A percentile compares a stretch with the other conserved stretches of the same genome.
These are phyloP conservation scores for Bruguiera hainesii DNA, from an alignment of 441 rosid species.

Conservation along the genomic window DNA sequence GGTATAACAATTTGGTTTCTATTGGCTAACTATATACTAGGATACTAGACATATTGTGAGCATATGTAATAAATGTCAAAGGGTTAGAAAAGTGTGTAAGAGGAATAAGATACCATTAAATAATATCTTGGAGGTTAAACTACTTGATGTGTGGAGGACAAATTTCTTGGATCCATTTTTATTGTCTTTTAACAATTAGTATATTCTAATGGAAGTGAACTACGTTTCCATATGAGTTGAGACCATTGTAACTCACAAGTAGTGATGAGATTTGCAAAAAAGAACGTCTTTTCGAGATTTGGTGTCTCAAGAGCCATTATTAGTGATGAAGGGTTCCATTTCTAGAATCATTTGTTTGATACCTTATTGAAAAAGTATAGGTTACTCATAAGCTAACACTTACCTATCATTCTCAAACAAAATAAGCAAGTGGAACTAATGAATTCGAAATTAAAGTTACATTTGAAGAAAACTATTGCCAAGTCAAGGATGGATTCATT, in stretches of 20 bases:
- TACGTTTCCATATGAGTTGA: background rate
- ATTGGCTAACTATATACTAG: background rate
- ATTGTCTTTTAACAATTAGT: background rate
- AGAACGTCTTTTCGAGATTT: background rate
- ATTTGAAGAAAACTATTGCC: too few relatives aligned
- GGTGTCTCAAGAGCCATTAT: background rate
- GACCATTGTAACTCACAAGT: background rate
- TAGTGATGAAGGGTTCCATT: background rate
- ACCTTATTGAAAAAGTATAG: too few relatives aligned
- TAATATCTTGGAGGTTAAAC: background rate
- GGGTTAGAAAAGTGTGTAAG: background rate
- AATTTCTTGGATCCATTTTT: background rate
- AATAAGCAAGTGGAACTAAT: too few relatives aligned
- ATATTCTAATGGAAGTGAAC: background rate
- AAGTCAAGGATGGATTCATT: background rate
- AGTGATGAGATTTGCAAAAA: background rate
- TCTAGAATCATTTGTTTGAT: too few relatives aligned
- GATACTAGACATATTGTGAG: background rate
- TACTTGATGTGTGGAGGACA: background rate
- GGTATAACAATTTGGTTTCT: too few relatives aligned
- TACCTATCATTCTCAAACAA: background rate
- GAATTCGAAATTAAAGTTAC: background rate
- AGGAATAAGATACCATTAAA: background rate
- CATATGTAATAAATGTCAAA: background rate
- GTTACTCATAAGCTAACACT: background rate